Evolutionary conservation across 352 stramenopile genomes (phyloP), one percentile per base, ranked within the genome.

Genomic region (Phytopythium boreale): DNA sequence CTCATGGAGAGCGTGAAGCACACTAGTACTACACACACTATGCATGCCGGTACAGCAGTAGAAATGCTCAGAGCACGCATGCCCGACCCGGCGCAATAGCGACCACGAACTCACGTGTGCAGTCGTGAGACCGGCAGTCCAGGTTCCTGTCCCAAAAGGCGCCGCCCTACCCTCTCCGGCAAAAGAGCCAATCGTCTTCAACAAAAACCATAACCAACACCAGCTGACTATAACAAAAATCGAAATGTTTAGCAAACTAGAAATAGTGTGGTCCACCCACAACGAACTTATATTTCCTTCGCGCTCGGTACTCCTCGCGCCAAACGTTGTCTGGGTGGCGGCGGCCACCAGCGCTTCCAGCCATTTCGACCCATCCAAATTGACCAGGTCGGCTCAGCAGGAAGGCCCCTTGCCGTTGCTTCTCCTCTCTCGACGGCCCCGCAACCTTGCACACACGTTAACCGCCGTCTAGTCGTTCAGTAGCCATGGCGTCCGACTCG

Each of bases 401-500:
- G 34, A 39, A 10, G 46, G 10, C 22, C 10, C 22, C 22, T 31
- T 26, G 46, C n/a, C 46, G n/a, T 20, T 10, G 46, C n/a, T 20
- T 8, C 46, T 15, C 7, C 46, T 26, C 20, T 31, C 46, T 26
- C 1, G 4, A 52, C 20, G n/a, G 10, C 46, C 11, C 6, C 44
- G 10, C 10, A 7, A 51, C 44, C 8, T 34, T 7, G 29, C 3
- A 0, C 46, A 19, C 22, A 10, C 29, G 29, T 34, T 34, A 34
- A 52, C 46, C 46, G 5, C 46, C n/a, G 11, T 20, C 46, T 26
- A 52, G 34, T 26, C 4, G 17, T 11, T 20, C 14, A 49, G 53
- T 41, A 14, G 71, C 69, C 59, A 74, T 72, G 60, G 62, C 64
- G 29, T 76, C 70, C 34, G 68, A 84, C 64, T 68, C 76, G 63